phyloP scores from a whole-genome alignment of 345 rosid genomes.

The Mallotus nudiflorus region DNA sequence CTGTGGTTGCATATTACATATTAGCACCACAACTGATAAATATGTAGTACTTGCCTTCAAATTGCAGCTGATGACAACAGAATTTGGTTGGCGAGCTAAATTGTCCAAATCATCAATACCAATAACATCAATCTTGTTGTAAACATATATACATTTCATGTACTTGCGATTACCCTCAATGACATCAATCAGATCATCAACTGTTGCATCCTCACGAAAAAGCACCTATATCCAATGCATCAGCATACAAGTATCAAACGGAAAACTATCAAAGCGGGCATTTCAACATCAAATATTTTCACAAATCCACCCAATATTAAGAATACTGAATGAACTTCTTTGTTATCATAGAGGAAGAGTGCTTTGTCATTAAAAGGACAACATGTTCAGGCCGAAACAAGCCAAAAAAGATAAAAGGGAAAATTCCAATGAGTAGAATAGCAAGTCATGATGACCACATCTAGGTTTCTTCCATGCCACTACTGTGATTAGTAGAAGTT shows the following conservation, averaged over 20 bases:
- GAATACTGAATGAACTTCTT: background rate
- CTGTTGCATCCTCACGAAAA: slow-evolving; percentile 98
- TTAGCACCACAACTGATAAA: background rate
- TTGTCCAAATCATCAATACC: slow-evolving; percentile 97
- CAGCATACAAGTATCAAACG: slow-evolving; percentile 7
- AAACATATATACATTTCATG: slow-evolving; percentile 93
- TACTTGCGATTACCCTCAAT: slow-evolving; percentile 98
- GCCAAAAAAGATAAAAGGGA: slow-evolving; percentile 2
- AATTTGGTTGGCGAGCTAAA: slow-evolving; percentile 87
- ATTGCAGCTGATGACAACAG: slow-evolving; percentile 96
- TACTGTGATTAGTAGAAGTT: background rate
- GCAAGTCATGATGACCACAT: background rate
- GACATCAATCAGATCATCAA: slow-evolving; percentile 97
- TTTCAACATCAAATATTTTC: background rate
- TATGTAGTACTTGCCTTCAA: slow-evolving; percentile 61
- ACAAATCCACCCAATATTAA: background rate
- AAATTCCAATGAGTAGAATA: background rate
- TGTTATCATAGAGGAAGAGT: background rate
- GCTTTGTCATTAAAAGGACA: background rate
- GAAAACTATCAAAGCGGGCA: background rate
- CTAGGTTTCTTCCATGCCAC: background rate
- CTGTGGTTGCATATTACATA: background rate
- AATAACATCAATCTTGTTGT: slow-evolving; percentile 93
- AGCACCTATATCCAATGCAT: slow-evolving; percentile 66
- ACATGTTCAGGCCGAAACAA: background rate